phyloP scores from a whole-genome alignment of 257 asterid genomes.

The Solanum okadae region DNA sequence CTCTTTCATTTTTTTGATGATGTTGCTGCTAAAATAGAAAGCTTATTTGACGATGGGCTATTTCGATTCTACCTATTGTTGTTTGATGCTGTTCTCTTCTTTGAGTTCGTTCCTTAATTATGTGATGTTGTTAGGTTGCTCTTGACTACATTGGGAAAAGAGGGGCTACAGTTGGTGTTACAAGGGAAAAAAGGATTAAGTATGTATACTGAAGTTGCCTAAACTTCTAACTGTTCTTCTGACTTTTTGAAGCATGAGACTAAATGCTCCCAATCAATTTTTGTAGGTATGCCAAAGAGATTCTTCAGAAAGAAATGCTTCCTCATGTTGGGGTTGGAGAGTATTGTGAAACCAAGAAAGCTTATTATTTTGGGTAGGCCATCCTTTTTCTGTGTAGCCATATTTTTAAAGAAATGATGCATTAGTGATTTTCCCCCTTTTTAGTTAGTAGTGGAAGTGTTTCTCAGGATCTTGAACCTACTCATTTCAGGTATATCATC shows the following conservation, averaged over 20 bases:
- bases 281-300: slow-evolving; percentile 87
- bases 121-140: slow-evolving; percentile 59
- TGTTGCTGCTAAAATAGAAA: not conserved
- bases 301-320: slow-evolving; percentile 97
- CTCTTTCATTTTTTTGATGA: not conserved
- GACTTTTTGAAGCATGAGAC: not conserved
- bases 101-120: not conserved
- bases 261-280: slow-evolving; percentile 1
- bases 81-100: not conserved
- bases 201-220: slow-evolving; percentile 17
- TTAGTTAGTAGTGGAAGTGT: slow-evolving; percentile 1
- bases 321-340: slow-evolving; percentile 98
- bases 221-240: not conserved
- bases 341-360: slow-evolving; percentile 90
- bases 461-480: not conserved
- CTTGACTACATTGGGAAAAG: slow-evolving; percentile 94
- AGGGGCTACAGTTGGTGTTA: slow-evolving; percentile 97
- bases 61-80: not conserved
- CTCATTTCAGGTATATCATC: slow-evolving; percentile 60
- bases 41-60: not conserved
- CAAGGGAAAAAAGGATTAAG: slow-evolving; percentile 93
- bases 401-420: not conserved
- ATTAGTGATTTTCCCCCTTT: not conserved
- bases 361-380: slow-evolving; percentile 86
- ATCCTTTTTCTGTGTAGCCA: not conserved